Conservation (phyloP, 805 yeast genomes). For the Monosporozyma servazzii region DNA sequence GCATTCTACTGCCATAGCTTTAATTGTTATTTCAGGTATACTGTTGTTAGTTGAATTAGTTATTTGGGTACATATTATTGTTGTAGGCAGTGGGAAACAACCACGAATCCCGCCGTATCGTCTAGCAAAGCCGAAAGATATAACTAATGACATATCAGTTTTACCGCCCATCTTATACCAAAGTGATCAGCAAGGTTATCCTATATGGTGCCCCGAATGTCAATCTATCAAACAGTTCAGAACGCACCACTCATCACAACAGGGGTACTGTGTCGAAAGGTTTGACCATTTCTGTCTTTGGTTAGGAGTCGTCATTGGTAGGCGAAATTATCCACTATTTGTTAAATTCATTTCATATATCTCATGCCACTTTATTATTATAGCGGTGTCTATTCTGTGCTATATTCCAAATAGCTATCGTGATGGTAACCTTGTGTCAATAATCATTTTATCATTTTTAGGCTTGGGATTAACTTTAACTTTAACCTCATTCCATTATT, state of each 20-base stretch:
- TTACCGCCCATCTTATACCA: conserved; percentile 50
- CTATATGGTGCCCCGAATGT: conserved; percentile 67
- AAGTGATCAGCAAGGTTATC: conserved; percentile 67
- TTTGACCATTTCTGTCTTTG: conserved; percentile 83
- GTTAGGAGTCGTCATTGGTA: conserved; percentile 67
- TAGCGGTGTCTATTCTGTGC: conserved; percentile 32
- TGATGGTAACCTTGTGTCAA: conserved; percentile 42
- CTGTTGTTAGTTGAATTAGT: conserved; percentile 9
- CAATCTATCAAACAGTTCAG: conserved; percentile 56
- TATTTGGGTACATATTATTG: conserved; percentile 17
- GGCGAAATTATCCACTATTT: conserved; percentile 52
- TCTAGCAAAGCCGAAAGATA: background rate
- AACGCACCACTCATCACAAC: conserved; percentile 56
- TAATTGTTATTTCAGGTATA: conserved; percentile 11
- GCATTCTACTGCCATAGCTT: conserved; percentile 17
- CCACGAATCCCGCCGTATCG: conserved; percentile 18
- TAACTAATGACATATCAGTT: conserved; percentile 10
- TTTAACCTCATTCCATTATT: conserved; percentile 35
- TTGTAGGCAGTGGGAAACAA: conserved; percentile 22
- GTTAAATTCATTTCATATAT: conserved; percentile 40
- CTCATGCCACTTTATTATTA: conserved; percentile 31
- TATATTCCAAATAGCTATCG: conserved; percentile 23
- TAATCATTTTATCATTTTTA: conserved; percentile 37
- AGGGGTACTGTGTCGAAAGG: conserved; percentile 51
- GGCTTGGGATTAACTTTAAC: conserved; percentile 35